Evolutionary conservation across 345 rosid genomes (phyloP), one percentile per base, ranked within the genome.

Genomic region (Salix dunnii): DNA sequence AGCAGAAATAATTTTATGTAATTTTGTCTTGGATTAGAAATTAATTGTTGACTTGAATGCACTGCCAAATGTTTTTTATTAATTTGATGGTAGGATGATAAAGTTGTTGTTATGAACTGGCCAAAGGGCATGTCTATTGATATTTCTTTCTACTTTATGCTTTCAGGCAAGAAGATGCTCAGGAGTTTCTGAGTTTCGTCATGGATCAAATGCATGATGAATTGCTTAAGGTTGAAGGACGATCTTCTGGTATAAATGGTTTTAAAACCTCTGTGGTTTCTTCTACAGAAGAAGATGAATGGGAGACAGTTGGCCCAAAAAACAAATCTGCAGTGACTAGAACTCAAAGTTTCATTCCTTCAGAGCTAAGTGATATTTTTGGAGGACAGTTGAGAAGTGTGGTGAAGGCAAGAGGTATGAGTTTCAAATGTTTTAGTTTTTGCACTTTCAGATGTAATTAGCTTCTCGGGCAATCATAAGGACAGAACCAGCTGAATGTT

Each of bases 131-230:
- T 11, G 60, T 25, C 60, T 53, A 23, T n/a, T 53, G 23, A 53
- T 53, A 21, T 53, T 53, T 21, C 25, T 53, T 53, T 53, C 60
- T 53, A 20, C n/a, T n/a, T 20, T 53, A 21, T 55, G 36, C 68
- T 83, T 82, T 74, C 91, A 96, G 99, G 82, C 98, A 96, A 77
- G 99, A 96, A 89, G 99, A 96, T 89, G 99, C 99, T 49, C 99
- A 93, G 78, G 97, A 93, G 82, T 93, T 96, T 82, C 78, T 96
- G 79, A 93, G 97, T 82, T 96, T 96, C 73, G 79, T 92, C 77
- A 88, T 93, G 97, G 92, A 89, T 85, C 93, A 86, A 91, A 91
- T 93, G 91, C 98, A 95, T 80, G 87, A 85, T 85, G 97, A 95
- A 78, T 78, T 96, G 60, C 89, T 93, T 49, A 91, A 91, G 85